Evolutionary conservation across 352 stramenopile genomes (phyloP).

Genomic region (Phytophthora agathidicida): DNA sequence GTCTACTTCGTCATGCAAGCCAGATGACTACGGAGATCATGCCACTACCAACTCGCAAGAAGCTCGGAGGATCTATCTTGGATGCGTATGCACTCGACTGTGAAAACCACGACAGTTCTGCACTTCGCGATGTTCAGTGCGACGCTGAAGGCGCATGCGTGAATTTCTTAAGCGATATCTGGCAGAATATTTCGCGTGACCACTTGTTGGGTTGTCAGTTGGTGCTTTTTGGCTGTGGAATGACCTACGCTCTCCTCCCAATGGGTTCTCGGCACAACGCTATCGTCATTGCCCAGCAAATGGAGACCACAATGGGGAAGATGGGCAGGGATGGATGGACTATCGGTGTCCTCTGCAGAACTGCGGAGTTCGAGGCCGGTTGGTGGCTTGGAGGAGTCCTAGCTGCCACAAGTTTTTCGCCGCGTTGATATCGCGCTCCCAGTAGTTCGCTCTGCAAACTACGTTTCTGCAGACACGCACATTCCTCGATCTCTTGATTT

Average conservation of each 20-base stretch:
- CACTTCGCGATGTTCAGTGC: not conserved
- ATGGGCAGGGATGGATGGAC: not conserved
- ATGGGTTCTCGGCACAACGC: not conserved
- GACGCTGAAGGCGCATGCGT: not conserved
- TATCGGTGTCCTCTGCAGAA: too few relatives aligned
- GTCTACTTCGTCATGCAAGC: not conserved
- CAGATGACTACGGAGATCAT: not conserved
- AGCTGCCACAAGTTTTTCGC: too few relatives aligned
- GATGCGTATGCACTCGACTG: not conserved
- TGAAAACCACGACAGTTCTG: conserved; percentile 1
- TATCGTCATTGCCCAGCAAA: conserved; percentile 7
- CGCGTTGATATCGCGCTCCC: too few relatives aligned
- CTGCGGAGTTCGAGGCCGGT: too few relatives aligned
- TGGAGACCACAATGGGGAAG: conserved; percentile 4
- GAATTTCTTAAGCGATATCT: conserved; percentile 17
- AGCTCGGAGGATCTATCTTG: not conserved
- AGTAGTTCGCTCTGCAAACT: too few relatives aligned
- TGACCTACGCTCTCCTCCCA: conserved; percentile 1
- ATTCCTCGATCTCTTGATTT: too few relatives aligned
- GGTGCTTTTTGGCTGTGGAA: not conserved
- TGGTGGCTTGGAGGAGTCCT: too few relatives aligned
- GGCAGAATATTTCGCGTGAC: conserved; percentile 7
- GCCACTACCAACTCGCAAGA: not conserved
- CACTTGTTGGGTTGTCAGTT: conserved; percentile 12
- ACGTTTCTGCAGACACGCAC: too few relatives aligned